These are phyloP conservation scores for Syzygium malaccense DNA, from an alignment of 441 rosid genomes.

Conservation along the genomic window DNA sequence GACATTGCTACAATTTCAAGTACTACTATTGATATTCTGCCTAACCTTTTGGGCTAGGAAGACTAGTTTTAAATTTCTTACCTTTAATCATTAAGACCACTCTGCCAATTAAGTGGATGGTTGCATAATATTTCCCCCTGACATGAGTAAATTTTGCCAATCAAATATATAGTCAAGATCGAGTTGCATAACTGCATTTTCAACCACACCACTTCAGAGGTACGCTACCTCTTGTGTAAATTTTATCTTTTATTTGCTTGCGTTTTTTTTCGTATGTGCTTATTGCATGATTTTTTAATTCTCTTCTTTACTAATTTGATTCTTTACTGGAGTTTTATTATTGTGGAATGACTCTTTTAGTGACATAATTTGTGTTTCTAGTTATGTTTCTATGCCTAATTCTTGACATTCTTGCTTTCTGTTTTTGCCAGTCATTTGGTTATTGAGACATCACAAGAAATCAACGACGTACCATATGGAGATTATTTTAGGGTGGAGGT, in stretches of 20 bases:
- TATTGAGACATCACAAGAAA: conserved; percentile 80
- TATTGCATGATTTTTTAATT: not conserved
- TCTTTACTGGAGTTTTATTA: not conserved
- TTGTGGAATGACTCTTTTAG: not conserved
- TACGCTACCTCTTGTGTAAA: not conserved
- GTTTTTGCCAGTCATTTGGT: conserved; percentile 61
- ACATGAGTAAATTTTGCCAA: not conserved
- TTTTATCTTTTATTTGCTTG: not conserved
- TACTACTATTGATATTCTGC: not conserved
- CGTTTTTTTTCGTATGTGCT: not conserved
- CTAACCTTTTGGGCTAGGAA: not conserved
- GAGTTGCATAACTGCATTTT: not conserved
- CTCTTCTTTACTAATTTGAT: not conserved
- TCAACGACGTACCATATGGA: conserved; percentile 83
- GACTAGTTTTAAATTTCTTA: not conserved
- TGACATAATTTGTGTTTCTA: not conserved
- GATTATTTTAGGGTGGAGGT: conserved; percentile 94
- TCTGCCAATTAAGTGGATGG: not conserved
- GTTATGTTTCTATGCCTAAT: not conserved
- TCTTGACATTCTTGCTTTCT: conserved; percentile 18
- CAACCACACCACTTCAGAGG: not conserved
- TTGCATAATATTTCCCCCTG: not conserved
- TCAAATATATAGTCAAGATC: not conserved
- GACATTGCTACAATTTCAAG: not conserved
- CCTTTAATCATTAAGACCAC: not conserved